Evolutionary conservation across 176 grass and related monocot species (phyloP), one percentile per base, ranked within the genome.

Genomic region (Stipa capillata): DNA sequence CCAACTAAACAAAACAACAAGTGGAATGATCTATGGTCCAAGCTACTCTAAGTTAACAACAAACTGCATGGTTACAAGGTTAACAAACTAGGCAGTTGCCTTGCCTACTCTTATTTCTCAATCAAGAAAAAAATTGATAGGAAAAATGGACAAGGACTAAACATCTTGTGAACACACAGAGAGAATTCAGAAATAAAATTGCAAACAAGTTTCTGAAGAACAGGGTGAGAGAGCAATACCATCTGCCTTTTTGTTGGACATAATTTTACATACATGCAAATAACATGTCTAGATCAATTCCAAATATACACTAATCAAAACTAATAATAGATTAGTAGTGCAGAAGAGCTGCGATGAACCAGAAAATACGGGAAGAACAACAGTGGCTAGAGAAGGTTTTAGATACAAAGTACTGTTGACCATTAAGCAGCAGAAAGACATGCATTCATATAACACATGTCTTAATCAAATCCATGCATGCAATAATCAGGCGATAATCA

Each of bases 1-100:
- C 68, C 51, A 80, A 72, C 60, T 69, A 79, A 69, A 61, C 48
- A 75, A 75, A 83, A 78, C n/a, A 33, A 58, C 5, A 40, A 20
- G 55, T 29, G 51, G 14, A 20, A 66, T 73, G 62, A 74, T 45
- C 27, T 51, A 75, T 78, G 43, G 40, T 39, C 54, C 10, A 48
- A 83, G 36, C 70, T 78, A 77, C 73, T 21, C 69, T 48, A 47
- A 70, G 43, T 70, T 20, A 31, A 32, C 42, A 16, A 31, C n/a
- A 50, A 61, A 73, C 31, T 28, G 41, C 55, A 28, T 4, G 39
- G 35, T 47, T 17, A 44, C 18, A 53, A 58, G 69, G 65, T 24
- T 74, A 54, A 23, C 51, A 3, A 56, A 62, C 15, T 42, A 37
- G 43, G 25, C 14, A 43, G 10, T 57, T 63, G 31, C n/a, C n/a